Conservation (phyloP, 768 basidiomycete genomes). For the Boletus subcaerulescens region DNA sequence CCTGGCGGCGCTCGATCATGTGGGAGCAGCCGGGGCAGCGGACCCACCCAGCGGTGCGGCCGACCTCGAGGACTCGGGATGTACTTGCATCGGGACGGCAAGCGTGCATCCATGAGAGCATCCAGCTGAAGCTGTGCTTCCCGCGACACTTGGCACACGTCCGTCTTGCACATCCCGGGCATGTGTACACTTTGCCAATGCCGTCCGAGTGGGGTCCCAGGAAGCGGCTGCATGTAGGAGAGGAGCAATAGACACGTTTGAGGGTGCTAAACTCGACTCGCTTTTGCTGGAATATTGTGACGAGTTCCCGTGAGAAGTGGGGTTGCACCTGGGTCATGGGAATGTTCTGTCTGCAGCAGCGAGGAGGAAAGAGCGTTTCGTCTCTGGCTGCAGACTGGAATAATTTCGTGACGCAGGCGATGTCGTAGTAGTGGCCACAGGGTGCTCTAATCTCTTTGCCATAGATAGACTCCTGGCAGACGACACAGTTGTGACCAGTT, state of each 20-base stretch:
- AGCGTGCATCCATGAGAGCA: not conserved
- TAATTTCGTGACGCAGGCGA: conserved; percentile 32
- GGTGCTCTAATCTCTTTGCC: conserved; percentile 27
- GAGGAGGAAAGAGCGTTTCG: conserved; percentile 41
- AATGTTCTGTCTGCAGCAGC: conserved; percentile 36
- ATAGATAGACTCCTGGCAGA: conserved; percentile 33
- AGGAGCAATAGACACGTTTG: not conserved
- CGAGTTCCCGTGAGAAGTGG: not conserved
- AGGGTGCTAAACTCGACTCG: not conserved
- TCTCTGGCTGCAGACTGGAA: conserved; percentile 35
- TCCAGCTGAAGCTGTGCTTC: not conserved
- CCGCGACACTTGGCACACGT: not conserved
- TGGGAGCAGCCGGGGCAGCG: not conserved
- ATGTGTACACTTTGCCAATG: not conserved
- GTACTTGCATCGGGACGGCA: not conserved
- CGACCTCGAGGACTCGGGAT: not conserved
- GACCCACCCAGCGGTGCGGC: not conserved
- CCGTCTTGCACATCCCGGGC: not conserved
- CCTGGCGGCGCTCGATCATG: not conserved
- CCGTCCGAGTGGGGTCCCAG: not conserved
- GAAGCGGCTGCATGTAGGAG: not conserved
- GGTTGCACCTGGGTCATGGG: conserved; percentile 21
- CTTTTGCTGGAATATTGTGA: not conserved
- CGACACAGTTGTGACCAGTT: conserved; percentile 34
- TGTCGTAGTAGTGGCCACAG: conserved; percentile 38